These are phyloP conservation scores for Pichia sp. DNA, from an alignment of 1,139 yeast genomes.

Conservation along the genomic window DNA sequence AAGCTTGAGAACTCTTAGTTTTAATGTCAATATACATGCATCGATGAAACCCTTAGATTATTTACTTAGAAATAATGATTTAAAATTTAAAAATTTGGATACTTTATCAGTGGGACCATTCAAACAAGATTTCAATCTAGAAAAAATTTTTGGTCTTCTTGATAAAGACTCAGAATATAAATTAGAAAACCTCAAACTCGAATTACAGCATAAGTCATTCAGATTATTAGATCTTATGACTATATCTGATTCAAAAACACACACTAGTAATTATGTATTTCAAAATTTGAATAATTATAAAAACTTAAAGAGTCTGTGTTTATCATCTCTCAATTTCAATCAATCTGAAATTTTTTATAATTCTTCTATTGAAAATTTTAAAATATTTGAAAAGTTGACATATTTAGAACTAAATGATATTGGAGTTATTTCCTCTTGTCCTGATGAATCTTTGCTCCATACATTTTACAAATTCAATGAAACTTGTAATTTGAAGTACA, in stretches of 20 bases:
- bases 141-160: constrained; percentile 6
- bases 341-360: neutral
- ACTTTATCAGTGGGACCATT: constrained; percentile 17
- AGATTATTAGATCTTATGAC: constrained; percentile 8
- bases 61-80: neutral
- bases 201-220: constrained; percentile 5
- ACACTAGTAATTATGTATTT: constrained; percentile 5
- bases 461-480: constrained; percentile 22
- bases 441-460: constrained; percentile 8
- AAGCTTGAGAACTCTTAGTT: constrained; percentile 4
- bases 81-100: constrained; percentile 10
- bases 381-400: constrained; percentile 8
- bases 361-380: neutral
- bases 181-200: constrained; percentile 6
- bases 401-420: constrained; percentile 18
- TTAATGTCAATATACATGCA: constrained; percentile 7
- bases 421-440: constrained; percentile 11
- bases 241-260: constrained; percentile 4
- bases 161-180: neutral
- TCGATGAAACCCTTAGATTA: constrained; percentile 1
- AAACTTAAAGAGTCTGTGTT: constrained; percentile 10
- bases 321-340: constrained; percentile 9
- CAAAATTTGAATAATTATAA: constrained; percentile 1
- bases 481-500: constrained; percentile 33
- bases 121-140: constrained; percentile 10